Conservation (phyloP, 2,329 filamentous ascomycete species). For the Arthrobotrys megalospora region DNA sequence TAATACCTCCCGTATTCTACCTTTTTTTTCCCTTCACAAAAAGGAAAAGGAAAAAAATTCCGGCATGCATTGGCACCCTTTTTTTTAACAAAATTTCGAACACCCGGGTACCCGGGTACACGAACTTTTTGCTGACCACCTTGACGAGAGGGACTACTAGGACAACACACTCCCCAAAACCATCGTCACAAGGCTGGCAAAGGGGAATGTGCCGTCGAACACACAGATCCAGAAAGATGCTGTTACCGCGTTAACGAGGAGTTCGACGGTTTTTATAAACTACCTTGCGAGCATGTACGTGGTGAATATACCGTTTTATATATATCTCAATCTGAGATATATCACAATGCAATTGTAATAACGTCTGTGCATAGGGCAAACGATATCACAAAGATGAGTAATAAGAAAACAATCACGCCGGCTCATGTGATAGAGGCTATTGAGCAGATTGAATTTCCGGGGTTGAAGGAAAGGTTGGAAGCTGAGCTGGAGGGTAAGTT, state of each 20-base stretch:
- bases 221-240: slow-evolving; percentile 79
- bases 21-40: not conserved
- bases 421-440: slow-evolving; percentile 93
- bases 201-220: slow-evolving; percentile 83
- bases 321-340: not conserved
- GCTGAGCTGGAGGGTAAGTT: slow-evolving; percentile 74
- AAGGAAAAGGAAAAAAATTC: not conserved
- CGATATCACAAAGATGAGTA: slow-evolving; percentile 76
- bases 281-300: slow-evolving; percentile 82
- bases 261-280: slow-evolving; percentile 86
- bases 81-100: not conserved
- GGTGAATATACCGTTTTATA: not conserved
- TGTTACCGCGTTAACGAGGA: slow-evolving; percentile 83
- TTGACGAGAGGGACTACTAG: slow-evolving; percentile 67
- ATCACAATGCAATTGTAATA: not conserved
- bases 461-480: slow-evolving; percentile 86
- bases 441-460: slow-evolving; percentile 88
- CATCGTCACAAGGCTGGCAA: slow-evolving; percentile 83
- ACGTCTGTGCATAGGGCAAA: slow-evolving; percentile 74
- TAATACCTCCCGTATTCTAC: not conserved
- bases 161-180: slow-evolving; percentile 84
- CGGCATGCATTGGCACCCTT: not conserved
- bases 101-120: not conserved
- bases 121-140: slow-evolving; percentile 14
- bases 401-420: slow-evolving; percentile 71